Conservation (phyloP, 139 green algal genomes). For the Deuterostichococcus epilithicus region DNA sequence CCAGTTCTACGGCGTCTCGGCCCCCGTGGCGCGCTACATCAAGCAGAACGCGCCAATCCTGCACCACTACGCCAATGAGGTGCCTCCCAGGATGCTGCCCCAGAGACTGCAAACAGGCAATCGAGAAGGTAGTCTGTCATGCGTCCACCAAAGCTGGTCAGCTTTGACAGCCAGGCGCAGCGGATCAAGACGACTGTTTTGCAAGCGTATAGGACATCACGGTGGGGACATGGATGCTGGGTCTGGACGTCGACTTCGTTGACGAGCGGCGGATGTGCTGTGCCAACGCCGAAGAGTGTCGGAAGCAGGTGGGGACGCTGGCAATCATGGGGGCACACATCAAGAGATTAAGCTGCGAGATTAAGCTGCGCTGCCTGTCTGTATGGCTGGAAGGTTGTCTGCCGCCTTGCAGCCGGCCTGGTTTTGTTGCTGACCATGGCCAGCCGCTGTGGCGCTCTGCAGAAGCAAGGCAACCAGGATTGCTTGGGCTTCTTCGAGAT, state of each 20-base stretch:
- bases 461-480: slow-evolving; percentile 27
- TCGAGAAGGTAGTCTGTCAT: background rate
- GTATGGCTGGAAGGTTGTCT: background rate
- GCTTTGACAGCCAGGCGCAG: background rate
- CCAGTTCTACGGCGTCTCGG: slow-evolving; percentile 54
- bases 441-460: no score
- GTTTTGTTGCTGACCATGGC: background rate
- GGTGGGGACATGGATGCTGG: slow-evolving; percentile 67
- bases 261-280: slow-evolving; percentile 67
- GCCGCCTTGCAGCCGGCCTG: background rate
- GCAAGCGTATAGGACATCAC: slow-evolving; percentile 65
- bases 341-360: background rate
- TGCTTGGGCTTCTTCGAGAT: slow-evolving; percentile 47
- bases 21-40: slow-evolving; percentile 51
- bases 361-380: background rate
- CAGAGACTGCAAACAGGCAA: background rate
- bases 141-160: background rate
- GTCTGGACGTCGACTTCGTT: slow-evolving; percentile 60
- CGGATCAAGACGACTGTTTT: background rate
- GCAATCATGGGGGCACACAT: background rate
- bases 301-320: slow-evolving; percentile 26
- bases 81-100: background rate
- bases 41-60: slow-evolving; percentile 47
- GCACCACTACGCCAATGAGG: slow-evolving; percentile 24
- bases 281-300: slow-evolving; percentile 31